Percentiles rank a stretch among this genome's conserved stretches.
Evolutionary conservation across 2,329 filamentous ascomycete genomes (phyloP).

Genomic region (Diaporthe ilicicola): DNA sequence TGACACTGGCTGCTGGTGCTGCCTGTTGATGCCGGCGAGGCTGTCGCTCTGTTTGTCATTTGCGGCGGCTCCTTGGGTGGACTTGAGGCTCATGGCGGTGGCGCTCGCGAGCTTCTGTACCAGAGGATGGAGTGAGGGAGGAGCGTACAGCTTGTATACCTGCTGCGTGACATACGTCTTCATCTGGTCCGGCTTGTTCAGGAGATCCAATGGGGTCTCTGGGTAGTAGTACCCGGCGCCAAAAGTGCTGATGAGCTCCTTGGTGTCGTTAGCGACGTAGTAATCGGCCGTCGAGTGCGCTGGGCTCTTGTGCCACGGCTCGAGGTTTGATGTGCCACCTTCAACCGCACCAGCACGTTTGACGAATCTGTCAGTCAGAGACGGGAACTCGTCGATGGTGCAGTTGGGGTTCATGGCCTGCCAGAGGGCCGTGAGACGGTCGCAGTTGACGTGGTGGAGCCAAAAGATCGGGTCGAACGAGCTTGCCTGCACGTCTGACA

Average conservation of each 20-base stretch:
- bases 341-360: background rate
- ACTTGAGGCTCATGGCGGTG: background rate
- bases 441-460: constrained; percentile 26
- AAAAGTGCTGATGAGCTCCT: constrained; percentile 9
- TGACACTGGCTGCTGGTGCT: background rate
- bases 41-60: background rate
- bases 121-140: background rate
- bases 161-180: background rate
- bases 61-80: background rate
- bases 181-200: constrained; percentile 7
- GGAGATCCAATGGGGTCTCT: constrained; percentile 4
- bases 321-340: constrained; percentile 2
- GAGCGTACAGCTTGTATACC: constrained; percentile 6
- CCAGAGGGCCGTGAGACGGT: constrained; percentile 20
- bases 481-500: constrained; percentile 16
- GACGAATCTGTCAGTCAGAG: background rate
- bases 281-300: constrained; percentile 21
- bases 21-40: background rate
- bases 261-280: constrained; percentile 23
- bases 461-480: constrained; percentile 24
- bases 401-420: constrained; percentile 17
- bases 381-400: background rate
- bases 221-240: constrained; percentile 6
- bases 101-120: background rate
- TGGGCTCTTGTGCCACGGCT: constrained; percentile 18